Evolutionary conservation across 164 flowering plant species (phyloP).

Genomic region (Nelumbo lutea): DNA sequence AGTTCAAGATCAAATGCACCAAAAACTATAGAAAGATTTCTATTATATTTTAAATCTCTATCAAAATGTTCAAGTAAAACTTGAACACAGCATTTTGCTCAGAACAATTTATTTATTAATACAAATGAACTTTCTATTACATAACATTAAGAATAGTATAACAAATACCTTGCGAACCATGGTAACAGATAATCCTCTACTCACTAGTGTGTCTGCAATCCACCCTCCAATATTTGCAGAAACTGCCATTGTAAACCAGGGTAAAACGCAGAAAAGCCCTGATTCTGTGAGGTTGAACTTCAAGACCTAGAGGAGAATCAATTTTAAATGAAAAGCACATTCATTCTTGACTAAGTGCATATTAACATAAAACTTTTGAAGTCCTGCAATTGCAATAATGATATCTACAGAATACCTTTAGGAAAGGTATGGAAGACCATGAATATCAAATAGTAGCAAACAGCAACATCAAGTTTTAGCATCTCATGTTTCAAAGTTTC

Average conservation of each 20-base stretch:
- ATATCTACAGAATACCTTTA: background rate
- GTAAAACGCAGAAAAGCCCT: constrained; percentile 74
- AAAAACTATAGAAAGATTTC: background rate
- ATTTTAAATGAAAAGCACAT: background rate
- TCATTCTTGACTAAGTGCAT: background rate
- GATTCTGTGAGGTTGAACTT: constrained; percentile 92
- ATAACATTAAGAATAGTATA: background rate
- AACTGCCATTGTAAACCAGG: constrained; percentile 97
- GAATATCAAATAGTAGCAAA: background rate
- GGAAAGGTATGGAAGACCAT: background rate
- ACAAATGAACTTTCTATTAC: background rate
- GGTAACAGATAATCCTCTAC: constrained; percentile 75
- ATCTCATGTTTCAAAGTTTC: background rate
- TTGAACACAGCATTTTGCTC: background rate
- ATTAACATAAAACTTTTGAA: background rate
- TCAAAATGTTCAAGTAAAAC: background rate
- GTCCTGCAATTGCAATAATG: too few species aligned
- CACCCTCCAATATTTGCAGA: constrained; percentile 95
- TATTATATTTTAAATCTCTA: background rate
- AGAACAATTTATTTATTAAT: background rate
- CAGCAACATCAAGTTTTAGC: background rate
- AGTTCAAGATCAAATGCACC: background rate
- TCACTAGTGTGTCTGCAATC: constrained; percentile 94
- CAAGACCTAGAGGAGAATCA: constrained; percentile 51
- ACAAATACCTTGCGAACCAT: constrained; percentile 76